Evolutionary conservation across 768 basidiomycete genomes (phyloP).

Genomic region (Hortiboletus flavorubellus): DNA sequence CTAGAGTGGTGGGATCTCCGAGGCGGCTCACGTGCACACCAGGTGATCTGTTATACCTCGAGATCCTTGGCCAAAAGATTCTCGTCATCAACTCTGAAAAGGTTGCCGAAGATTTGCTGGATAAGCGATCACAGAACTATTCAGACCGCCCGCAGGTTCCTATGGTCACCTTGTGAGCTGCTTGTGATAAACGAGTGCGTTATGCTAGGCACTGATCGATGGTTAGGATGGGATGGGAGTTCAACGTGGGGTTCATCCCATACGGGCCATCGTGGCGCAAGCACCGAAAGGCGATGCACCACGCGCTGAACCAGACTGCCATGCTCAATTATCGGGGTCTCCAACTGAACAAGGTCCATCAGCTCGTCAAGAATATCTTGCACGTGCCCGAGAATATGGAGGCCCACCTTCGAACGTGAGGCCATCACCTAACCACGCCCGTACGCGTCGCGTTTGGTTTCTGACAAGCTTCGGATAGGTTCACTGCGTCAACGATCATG

Average conservation of each 20-base stretch:
- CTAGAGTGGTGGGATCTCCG: neutral
- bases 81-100: conserved; percentile 25
- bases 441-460: neutral
- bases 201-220: neutral
- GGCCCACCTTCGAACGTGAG: conserved; percentile 22
- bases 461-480: conserved; percentile 9
- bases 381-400: conserved; percentile 26
- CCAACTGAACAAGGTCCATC: conserved; percentile 31
- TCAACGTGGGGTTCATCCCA: conserved; percentile 33
- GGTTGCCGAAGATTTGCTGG: conserved; percentile 26
- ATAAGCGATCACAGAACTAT: conserved; percentile 28
- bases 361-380: conserved; percentile 31
- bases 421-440: neutral
- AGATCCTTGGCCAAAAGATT: conserved; percentile 24
- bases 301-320: conserved; percentile 33
- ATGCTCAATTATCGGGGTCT: conserved; percentile 29
- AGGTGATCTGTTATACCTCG: conserved; percentile 28
- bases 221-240: conserved; percentile 37
- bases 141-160: conserved; percentile 26
- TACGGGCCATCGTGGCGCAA: conserved; percentile 39
- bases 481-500: conserved; percentile 32
- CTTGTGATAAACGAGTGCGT: neutral
- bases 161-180: conserved; percentile 21
- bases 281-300: conserved; percentile 37
- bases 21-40: neutral